These are phyloP conservation scores for Candida peoriensis DNA, from an alignment of 805 yeast genomes.

Conservation along the genomic window DNA sequence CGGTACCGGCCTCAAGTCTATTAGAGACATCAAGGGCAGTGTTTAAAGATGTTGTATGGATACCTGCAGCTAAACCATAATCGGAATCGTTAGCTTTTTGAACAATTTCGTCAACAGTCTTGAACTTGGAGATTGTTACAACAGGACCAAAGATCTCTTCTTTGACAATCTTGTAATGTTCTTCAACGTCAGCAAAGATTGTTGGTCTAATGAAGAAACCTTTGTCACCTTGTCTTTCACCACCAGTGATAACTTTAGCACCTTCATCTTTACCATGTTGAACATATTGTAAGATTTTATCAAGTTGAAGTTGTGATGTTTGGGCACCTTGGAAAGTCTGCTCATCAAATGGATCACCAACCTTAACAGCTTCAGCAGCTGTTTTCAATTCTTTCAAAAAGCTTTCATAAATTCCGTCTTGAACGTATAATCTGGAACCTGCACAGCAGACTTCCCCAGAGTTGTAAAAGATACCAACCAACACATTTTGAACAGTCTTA, in stretches of 20 bases:
- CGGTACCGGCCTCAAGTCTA: conserved; percentile 12
- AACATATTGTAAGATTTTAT: conserved; percentile 9
- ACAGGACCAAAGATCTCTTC: conserved; percentile 13
- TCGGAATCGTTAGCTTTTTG: conserved; percentile 9
- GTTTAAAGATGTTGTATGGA: conserved; percentile 9
- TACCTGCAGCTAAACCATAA: conserved; percentile 13
- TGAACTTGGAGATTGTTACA: conserved; percentile 9
- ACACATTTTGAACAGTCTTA: conserved; percentile 10
- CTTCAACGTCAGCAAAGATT: conserved; percentile 11
- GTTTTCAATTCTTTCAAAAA: conserved; percentile 6
- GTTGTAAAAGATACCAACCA: conserved; percentile 11
- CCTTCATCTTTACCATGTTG: conserved; percentile 11
- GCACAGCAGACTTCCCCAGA: conserved; percentile 14
- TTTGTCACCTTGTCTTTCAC: conserved; percentile 9
- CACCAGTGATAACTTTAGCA: conserved; percentile 13
- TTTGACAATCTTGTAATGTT: conserved; percentile 11
- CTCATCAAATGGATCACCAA: conserved; percentile 13
- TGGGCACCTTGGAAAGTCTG: conserved; percentile 13
- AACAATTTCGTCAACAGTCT: conserved; percentile 8
- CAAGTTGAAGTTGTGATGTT: conserved; percentile 10
- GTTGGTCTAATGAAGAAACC: conserved; percentile 12
- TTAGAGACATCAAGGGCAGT: conserved; percentile 10
- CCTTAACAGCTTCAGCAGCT: conserved; percentile 11
- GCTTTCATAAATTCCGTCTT: conserved; percentile 8
- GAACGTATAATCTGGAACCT: conserved; percentile 12